phyloP scores from a whole-genome alignment of 2,329 filamentous ascomycete species.

The Fusarium goolgardi region DNA sequence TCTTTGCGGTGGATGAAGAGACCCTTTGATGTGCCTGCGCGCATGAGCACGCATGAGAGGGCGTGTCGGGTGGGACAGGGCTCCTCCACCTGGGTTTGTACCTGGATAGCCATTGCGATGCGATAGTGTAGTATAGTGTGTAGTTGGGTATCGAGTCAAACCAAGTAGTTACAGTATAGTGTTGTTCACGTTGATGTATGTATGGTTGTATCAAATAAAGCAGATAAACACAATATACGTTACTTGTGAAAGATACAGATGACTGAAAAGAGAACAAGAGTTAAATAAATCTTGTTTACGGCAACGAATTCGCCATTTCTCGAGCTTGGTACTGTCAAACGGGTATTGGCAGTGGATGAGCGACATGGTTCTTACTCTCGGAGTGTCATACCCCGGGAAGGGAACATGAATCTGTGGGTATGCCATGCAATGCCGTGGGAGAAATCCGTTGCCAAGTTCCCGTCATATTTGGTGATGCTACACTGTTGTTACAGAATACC shows the following conservation, averaged over 20 bases:
- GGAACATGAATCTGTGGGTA: constrained; percentile 1
- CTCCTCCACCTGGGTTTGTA: not conserved
- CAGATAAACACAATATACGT: not conserved
- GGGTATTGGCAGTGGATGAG: not conserved
- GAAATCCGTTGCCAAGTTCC: not conserved
- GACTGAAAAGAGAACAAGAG: constrained; percentile 3
- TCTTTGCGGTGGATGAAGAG: constrained; percentile 67
- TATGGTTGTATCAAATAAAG: not conserved
- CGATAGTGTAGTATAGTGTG: not conserved
- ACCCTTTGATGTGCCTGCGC: constrained; percentile 72
- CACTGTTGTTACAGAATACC: not conserved
- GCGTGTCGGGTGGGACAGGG: constrained; percentile 30
- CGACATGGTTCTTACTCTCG: constrained; percentile 2
- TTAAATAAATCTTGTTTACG: constrained; percentile 22
- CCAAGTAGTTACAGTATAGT: not conserved
- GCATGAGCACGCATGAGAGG: constrained; percentile 67
- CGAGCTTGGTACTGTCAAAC: not conserved
- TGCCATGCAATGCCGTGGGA: constrained; percentile 1
- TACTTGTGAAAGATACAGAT: not conserved
- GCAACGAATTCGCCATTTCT: not conserved
- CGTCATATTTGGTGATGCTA: not conserved
- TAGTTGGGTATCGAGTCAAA: not conserved
- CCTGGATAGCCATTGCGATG: constrained; percentile 20
- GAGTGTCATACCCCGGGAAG: constrained; percentile 1
- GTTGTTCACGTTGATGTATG: not conserved